Evolutionary conservation across 2,329 filamentous ascomycete species (phyloP), one percentile per base, ranked within the genome.

Genomic region (Aspergillus alliaceus): DNA sequence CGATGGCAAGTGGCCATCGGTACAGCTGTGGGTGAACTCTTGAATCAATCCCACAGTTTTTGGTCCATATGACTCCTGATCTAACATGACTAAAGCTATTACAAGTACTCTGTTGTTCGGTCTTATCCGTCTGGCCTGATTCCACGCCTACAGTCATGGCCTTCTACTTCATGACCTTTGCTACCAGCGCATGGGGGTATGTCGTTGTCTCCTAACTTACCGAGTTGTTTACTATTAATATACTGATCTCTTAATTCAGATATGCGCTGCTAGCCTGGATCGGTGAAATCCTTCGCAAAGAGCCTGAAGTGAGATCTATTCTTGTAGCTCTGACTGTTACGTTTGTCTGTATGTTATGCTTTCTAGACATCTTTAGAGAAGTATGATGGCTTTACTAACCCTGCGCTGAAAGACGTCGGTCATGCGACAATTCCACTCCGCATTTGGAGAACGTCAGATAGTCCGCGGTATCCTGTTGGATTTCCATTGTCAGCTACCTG

Each of bases 371-470:
- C 12, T n/a, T n/a, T n/a, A n/a, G n/a, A n/a, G n/a, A n/a, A n/a
- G n/a, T n/a, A n/a, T n/a, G n/a, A n/a, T n/a, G 22, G 22, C 1
- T 15, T 42, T 27, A 7, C 22, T 20, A 20, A 20, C 22, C n/a
- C n/a, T n/a, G n/a, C n/a, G n/a, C n/a, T n/a, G n/a, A 32, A 25
- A 59, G 57, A 64, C 35, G 50, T 62, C 27, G 55, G 61, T 42
- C 61, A 64, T 55, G 62, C 61, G n/a, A 62, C 61, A 15, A 63
- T 64, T 34, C 61, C 62, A 11, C 59, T 64, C 27, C 55, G 59
- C 12, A 59, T 52, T 39, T 64, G 62, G 62, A 53, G 56, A 51
- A 61, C 59, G 0, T 54, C 53, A n/a, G 61, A 64, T 51, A 59
- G 61, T 15, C 61, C 61, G 11, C 56, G 40, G 1, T 63, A 64